A percentile compares a stretch with the other conserved stretches of the same genome.
These are phyloP conservation scores for Globisporangium carolinianum DNA, from an alignment of 352 stramenopile species.

Conservation along the genomic window DNA sequence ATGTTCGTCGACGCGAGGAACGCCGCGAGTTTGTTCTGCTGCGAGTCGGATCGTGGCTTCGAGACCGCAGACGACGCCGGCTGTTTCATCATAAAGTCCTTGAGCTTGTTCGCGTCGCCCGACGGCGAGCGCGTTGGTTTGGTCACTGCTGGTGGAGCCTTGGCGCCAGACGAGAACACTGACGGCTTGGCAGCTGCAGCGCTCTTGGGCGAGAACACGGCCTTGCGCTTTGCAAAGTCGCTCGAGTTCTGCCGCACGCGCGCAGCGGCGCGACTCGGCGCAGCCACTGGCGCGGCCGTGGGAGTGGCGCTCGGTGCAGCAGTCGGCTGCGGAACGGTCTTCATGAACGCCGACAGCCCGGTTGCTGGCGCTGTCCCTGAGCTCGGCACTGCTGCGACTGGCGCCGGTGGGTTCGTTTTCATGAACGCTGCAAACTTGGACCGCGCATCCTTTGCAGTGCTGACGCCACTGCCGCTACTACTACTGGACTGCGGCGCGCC, in stretches of 20 bases:
- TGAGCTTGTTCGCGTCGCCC: conserved; percentile 50
- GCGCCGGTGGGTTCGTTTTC: conserved; percentile 52
- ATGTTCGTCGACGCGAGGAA: conserved; percentile 65
- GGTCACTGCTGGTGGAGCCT: conserved; percentile 7
- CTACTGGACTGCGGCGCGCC: conserved; percentile 11
- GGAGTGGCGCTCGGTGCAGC: conserved; percentile 13
- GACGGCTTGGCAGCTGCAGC: conserved; percentile 4
- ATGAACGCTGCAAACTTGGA: conserved; percentile 84
- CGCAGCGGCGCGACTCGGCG: conserved; percentile 8
- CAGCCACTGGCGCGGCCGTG: conserved; percentile 5
- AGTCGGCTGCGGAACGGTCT: conserved; percentile 20
- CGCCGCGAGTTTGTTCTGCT: conserved; percentile 67
- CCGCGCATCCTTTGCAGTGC: conserved; percentile 23
- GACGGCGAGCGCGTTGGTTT: conserved; percentile 9
- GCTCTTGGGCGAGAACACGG: conserved; percentile 44
- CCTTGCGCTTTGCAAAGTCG: conserved; percentile 57
- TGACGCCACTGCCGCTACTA: background rate
- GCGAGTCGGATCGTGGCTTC: conserved; percentile 48
- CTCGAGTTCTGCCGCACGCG: conserved; percentile 23
- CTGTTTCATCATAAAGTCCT: conserved; percentile 74
- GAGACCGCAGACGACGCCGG: conserved; percentile 21
- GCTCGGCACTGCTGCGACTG: conserved; percentile 11
- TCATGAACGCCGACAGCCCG: conserved; percentile 22
- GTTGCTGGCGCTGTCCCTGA: conserved; percentile 13
- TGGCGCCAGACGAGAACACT: conserved; percentile 8